Base-by-base conservation (phyloP, 805 yeast species). In the Sugiyamaella valdiviana region DNA sequence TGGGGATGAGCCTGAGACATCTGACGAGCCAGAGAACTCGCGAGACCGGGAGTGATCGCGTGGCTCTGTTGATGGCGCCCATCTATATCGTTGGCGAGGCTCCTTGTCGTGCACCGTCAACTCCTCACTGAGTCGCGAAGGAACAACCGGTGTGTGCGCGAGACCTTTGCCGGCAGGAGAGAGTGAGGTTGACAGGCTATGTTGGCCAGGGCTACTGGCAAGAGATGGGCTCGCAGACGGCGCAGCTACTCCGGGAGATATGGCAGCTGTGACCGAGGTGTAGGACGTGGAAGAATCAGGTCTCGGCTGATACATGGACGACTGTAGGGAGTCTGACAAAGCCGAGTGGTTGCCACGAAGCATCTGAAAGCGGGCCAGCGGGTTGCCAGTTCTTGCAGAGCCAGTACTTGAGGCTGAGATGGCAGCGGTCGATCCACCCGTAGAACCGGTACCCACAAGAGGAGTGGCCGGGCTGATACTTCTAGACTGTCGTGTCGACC, bases 91-190 rank as follows among this genome's bases (percentile, higher is more conserved):
- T 2, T 17, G 16, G 26, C 2, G 32, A 3, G 17, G 7, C n/a
- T 39, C 45, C 6, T 39, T 39, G 6, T 49, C 53, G 16, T 44
- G 42, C 6, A 54, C 48, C 6, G 56, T 53, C 16, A 60, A 52
- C 24, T 64, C 67, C 44, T 64, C 68, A 42, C 64, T 61, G 24
- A 66, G 53, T 14, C 70, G 58, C 6, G 70, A 66, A 15, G 70
- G 68, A 38, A 61, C 53, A n/a, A 62, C 56, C 2, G 70, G 70
- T 3, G 61, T 54, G 48, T 66, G 63, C 38, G 61, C 22, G 48
- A 51, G 23, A 39, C 53, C 48, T 39, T 37, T 26, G 39, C 48
- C 38, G 21, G 41, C 41, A 5, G 51, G 51, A n/a, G 53, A 41
- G 6, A 54, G 35, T 16, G 48, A 38, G 3, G 37, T 15, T 6